Percentiles rank a stretch among this genome's conserved stretches.
phyloP scores from a whole-genome alignment of 2,329 filamentous ascomycete genomes.

The Aspergillus texensis region DNA sequence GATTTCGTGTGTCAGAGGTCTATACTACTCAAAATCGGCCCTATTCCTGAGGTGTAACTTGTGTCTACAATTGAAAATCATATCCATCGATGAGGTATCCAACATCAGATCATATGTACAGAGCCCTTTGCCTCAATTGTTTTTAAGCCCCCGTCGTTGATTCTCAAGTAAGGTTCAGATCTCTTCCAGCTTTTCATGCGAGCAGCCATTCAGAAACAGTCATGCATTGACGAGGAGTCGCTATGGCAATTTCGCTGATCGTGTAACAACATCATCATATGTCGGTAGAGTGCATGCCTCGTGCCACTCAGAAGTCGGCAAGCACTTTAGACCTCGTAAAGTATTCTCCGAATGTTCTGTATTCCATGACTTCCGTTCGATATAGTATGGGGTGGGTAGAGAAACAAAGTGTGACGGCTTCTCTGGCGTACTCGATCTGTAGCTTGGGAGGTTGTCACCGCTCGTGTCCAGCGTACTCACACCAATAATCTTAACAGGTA shows the following conservation, averaged over 20 bases:
- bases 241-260: neutral
- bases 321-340: no score
- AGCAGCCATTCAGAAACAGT: neutral
- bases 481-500: neutral
- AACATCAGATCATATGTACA: no score
- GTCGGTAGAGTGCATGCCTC: neutral
- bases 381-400: neutral
- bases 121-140: no score
- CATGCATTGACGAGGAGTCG: neutral
- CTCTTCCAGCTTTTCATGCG: no score
- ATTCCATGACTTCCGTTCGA: neutral
- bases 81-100: no score
- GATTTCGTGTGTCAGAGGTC: no score
- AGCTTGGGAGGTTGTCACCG: neutral
- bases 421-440: neutral
- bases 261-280: neutral
- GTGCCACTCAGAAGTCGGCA: neutral
- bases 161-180: no score
- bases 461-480: no score
- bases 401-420: neutral
- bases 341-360: neutral
- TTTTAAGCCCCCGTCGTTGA: no score
- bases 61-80: no score
- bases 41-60: no score
- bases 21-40: no score